Percentiles rank a stretch among this genome's conserved stretches.
phyloP scores from a whole-genome alignment of 768 basidiomycete species.

The Leccinum uliginosum region DNA sequence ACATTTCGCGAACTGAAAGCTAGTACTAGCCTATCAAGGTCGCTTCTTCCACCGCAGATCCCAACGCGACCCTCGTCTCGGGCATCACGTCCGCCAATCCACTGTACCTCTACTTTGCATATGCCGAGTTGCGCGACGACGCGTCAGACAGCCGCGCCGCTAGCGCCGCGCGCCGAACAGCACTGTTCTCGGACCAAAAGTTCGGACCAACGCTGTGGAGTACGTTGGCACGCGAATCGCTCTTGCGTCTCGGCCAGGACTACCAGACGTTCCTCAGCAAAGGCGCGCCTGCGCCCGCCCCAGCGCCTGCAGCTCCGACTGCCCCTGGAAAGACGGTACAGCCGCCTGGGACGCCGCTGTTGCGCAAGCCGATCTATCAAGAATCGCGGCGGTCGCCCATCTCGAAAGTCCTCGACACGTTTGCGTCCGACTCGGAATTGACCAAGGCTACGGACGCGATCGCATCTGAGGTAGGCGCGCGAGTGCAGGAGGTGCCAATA shows the following conservation, averaged over 20 bases:
- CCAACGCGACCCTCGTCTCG: slow-evolving; percentile 54
- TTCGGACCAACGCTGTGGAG: slow-evolving; percentile 62
- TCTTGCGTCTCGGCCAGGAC: slow-evolving; percentile 61
- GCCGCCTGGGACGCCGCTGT: slow-evolving; percentile 34
- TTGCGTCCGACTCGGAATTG: slow-evolving; percentile 58
- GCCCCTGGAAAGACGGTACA: slow-evolving; percentile 26
- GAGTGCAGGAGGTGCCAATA: slow-evolving; percentile 31
- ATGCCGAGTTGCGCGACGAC: slow-evolving; percentile 53
- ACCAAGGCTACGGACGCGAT: slow-evolving; percentile 47
- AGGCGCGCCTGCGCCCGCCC: slow-evolving; percentile 37
- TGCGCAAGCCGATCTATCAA: slow-evolving; percentile 39
- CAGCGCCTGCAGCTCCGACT: slow-evolving; percentile 17
- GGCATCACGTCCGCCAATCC: slow-evolving; percentile 53
- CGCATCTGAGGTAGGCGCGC: slow-evolving; percentile 29
- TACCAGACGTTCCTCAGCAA: slow-evolving; percentile 61
- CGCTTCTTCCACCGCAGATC: slow-evolving; percentile 43
- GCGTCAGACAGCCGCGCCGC: slow-evolving; percentile 40
- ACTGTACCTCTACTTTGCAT: slow-evolving; percentile 61
- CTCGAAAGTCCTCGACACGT: slow-evolving; percentile 46
- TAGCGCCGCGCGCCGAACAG: slow-evolving; percentile 43
- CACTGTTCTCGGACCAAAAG: slow-evolving; percentile 67
- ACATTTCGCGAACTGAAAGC: slow-evolving; percentile 1
- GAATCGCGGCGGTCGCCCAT: slow-evolving; percentile 45
- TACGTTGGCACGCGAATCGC: slow-evolving; percentile 50
- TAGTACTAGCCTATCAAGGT: slow-evolving; percentile 44